A percentile compares a stretch with the other conserved stretches of the same genome.
phyloP scores from a whole-genome alignment of 352 stramenopile species.

The Pythium plurisporium region DNA sequence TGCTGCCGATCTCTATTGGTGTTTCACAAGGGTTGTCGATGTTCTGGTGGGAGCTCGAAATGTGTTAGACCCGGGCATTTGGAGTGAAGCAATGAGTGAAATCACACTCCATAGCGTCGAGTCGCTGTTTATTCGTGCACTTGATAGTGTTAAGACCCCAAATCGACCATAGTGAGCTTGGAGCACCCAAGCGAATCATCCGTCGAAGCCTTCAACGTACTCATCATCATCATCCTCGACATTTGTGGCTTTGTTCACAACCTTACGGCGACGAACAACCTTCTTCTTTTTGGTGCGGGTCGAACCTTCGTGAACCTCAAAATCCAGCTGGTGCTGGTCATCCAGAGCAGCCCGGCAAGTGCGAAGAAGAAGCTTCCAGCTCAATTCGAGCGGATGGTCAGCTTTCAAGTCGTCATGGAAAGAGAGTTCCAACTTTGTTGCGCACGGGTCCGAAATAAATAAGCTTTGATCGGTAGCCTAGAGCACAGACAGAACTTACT shows the following conservation, averaged over 20 bases:
- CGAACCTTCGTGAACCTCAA: constrained; percentile 36
- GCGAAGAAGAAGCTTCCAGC: constrained; percentile 61
- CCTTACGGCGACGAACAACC: constrained; percentile 34
- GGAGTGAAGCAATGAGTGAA: constrained; percentile 33
- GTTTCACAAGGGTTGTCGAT: constrained; percentile 52
- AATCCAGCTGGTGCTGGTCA: constrained; percentile 69
- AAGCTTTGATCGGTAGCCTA: constrained; percentile 31
- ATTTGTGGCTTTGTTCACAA: constrained; percentile 19
- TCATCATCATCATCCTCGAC: constrained; percentile 34
- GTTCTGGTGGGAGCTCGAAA: constrained; percentile 48
- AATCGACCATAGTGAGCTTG: background rate
- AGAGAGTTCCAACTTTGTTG: constrained; percentile 20
- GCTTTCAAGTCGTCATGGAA: constrained; percentile 24
- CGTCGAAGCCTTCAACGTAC: constrained; percentile 30
- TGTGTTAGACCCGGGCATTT: constrained; percentile 39
- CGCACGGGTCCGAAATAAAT: constrained; percentile 15
- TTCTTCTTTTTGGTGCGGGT: constrained; percentile 31
- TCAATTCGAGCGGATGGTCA: constrained; percentile 30
- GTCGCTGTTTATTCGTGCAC: constrained; percentile 53
- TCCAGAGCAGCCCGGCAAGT: constrained; percentile 47
- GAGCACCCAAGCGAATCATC: background rate
- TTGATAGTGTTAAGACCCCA: constrained; percentile 35
- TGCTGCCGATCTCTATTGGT: constrained; percentile 67
- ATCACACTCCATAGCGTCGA: constrained; percentile 50
- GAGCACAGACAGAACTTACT: background rate